Percentiles rank a stretch among this genome's conserved stretches.
phyloP scores from a whole-genome alignment of 2,329 filamentous ascomycete genomes.

The Hypoxylon sp. region DNA sequence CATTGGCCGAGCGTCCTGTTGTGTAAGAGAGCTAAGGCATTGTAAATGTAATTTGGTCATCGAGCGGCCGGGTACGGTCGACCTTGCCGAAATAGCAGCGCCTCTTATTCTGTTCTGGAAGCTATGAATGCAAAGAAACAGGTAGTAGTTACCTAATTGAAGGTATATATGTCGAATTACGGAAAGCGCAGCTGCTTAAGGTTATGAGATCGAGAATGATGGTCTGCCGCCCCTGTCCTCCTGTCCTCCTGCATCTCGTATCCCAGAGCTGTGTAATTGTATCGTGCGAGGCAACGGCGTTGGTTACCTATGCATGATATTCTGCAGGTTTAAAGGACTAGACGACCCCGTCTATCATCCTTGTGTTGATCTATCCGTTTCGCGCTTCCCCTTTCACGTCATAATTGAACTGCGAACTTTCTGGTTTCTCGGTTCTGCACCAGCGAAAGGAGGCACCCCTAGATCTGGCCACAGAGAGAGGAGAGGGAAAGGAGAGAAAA shows the following conservation, averaged over 20 bases:
- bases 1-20: constrained; percentile 14
- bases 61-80: background rate
- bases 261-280: background rate
- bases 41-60: background rate
- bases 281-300: background rate
- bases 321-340: background rate
- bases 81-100: constrained; percentile 7
- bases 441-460: background rate
- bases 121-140: background rate
- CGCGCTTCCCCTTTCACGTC: background rate
- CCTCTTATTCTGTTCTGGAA: background rate
- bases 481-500: background rate
- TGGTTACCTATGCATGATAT: background rate
- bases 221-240: background rate
- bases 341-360: background rate
- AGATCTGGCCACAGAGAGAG: background rate
- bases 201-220: background rate
- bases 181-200: background rate
- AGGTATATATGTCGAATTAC: background rate
- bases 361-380: background rate
- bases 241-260: background rate
- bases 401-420: background rate
- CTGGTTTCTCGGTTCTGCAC: background rate
- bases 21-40: constrained; percentile 8
- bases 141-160: background rate